Base-by-base conservation (phyloP, 1,284 basidiomycete genomes). In the Pterula multifida region DNA sequence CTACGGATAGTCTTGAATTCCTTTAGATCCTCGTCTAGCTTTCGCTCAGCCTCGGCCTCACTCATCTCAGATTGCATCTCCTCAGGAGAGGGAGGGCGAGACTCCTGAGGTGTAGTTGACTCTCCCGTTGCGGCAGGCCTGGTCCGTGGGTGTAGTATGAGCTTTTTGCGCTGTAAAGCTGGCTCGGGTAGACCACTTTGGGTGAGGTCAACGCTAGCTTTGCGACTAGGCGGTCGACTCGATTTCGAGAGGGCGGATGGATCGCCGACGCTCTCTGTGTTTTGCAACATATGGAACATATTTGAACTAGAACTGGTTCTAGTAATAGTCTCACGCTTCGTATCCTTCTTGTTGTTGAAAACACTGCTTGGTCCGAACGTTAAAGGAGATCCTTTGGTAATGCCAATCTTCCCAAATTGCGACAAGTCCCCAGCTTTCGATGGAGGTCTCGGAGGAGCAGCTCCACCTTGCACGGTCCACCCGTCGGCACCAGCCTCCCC, bases 401-500 rank as follows among this genome's bases (percentile, higher is more conserved):
- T 88, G 64, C 65, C 78, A 62, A 92, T 85, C 68, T 93, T 87
- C 59, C 93, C 87, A 64, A 97, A 89, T 60, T 85, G 78, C 26
- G 87, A 85, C 49, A 95, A 73, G 63, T 94, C 90, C 24, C 90
- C 88, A 53, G 83, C 90, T 63, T 91, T 90, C 54, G 82, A 70
- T 49, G 79, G 79, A 48, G 79, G 78, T 26, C 79, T 73, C n/a
- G 39, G 39, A 54, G 79, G 68, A 49, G 77, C 66, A 55, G 74
- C 72, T 15, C 70, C 63, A 55, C 80, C 77, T 54, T 83, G 80
- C n/a, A 87, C 83, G 25, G 86, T 79, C 92, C 93, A 97, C 35
- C 94, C 93, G 56, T 96, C 91, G 47, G 81, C 72, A 36, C 75
- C 73, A 54, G 65, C 63, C 24, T 78, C 75, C 47, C 73, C 75